Percentiles rank a stretch among this genome's conserved stretches.
Conservation (phyloP, 148 eudicot genomes). For the Bassia scoparia region DNA sequence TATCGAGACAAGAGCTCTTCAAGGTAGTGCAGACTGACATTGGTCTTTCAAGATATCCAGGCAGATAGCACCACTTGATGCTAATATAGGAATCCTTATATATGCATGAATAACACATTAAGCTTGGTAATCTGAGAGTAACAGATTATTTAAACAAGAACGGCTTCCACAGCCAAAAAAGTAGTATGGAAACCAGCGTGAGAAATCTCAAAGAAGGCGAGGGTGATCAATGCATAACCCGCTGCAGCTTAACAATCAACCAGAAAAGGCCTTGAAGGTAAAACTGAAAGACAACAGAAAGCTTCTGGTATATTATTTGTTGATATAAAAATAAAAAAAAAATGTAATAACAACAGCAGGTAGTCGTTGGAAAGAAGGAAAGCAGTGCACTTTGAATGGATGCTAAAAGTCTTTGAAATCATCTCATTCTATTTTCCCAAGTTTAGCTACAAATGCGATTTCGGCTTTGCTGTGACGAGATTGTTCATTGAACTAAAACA, state of each 20-base stretch:
- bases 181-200: background rate
- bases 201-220: background rate
- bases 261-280: background rate
- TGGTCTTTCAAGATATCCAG: constrained; percentile 94
- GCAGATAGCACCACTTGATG: constrained; percentile 95
- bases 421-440: too few species aligned
- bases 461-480: too few species aligned
- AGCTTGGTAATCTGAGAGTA: constrained; percentile 20
- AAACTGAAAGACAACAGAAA: background rate
- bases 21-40: constrained; percentile 96
- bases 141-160: background rate
- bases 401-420: too few species aligned
- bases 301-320: too few species aligned
- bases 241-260: background rate
- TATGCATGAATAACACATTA: constrained; percentile 19
- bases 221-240: background rate
- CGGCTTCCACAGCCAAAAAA: background rate
- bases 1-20: constrained; percentile 87
- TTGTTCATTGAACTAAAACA: too few species aligned
- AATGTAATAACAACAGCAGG: too few species aligned
- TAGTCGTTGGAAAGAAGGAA: too few species aligned
- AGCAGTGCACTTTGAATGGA: too few species aligned
- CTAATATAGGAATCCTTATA: constrained; percentile 91
- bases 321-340: too few species aligned
- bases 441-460: too few species aligned